Evolutionary conservation across 2,329 filamentous ascomycete genomes (phyloP).

Genomic region (Neofusicoccum parvum): DNA sequence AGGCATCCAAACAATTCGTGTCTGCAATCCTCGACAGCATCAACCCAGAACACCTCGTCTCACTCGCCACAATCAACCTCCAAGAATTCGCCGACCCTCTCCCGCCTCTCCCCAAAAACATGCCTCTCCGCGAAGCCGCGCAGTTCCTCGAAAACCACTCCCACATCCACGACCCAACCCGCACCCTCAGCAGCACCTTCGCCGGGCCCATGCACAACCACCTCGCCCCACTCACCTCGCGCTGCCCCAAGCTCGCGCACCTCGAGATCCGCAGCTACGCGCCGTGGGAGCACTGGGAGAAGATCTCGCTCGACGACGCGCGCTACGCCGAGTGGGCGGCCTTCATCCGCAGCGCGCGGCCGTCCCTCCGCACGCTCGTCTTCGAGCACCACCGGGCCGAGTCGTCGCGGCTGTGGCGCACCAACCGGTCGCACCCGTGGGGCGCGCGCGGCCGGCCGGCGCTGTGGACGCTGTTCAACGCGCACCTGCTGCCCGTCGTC

Average conservation of each 20-base stretch:
- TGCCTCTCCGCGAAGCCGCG: not conserved
- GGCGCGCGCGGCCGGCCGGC: slow-evolving; percentile 1
- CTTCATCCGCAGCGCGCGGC: not conserved
- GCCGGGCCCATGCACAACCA: not conserved
- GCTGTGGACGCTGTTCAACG: not conserved
- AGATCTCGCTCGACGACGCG: not conserved
- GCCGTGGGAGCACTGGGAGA: slow-evolving; percentile 4
- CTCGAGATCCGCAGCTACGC: slow-evolving; percentile 9
- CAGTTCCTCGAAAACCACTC: no score
- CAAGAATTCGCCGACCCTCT: slow-evolving; percentile 7
- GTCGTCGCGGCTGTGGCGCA: not conserved
- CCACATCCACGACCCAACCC: not conserved
- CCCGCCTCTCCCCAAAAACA: not conserved
- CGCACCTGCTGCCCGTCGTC: not conserved
- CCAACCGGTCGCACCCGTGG: slow-evolving; percentile 9
- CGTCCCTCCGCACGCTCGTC: not conserved
- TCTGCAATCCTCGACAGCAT: not conserved
- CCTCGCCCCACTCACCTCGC: not conserved
- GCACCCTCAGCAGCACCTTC: not conserved
- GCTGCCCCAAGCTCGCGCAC: not conserved
- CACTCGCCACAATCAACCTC: not conserved
- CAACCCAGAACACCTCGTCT: not conserved
- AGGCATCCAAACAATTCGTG: not conserved
- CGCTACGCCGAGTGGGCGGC: slow-evolving; percentile 9
- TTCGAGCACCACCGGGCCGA: slow-evolving; percentile 10